Conservation (phyloP, 106 monocot species). For the Gastrodia elata region DNA sequence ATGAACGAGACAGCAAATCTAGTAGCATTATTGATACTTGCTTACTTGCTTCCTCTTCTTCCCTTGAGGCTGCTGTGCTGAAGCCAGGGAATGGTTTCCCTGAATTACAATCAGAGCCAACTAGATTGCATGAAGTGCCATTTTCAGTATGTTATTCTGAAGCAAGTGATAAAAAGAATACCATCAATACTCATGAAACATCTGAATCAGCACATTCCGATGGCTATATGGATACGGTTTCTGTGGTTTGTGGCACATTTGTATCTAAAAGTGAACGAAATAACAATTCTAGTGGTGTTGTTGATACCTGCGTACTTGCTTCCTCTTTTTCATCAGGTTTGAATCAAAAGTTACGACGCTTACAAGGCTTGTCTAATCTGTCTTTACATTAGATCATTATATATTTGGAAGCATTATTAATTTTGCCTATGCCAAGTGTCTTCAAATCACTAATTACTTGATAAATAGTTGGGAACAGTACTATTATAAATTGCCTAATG, state of each 20-base stretch:
- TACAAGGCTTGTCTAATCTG: background rate
- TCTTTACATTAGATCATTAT: background rate
- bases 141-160: background rate
- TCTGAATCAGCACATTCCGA: background rate
- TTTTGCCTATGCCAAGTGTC: background rate
- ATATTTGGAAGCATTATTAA: background rate
- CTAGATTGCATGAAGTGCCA: slow-evolving; percentile 1
- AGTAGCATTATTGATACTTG: background rate
- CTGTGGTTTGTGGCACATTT: background rate
- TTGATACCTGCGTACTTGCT: background rate
- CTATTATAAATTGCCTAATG: background rate
- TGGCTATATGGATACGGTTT: background rate
- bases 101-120: background rate
- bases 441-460: background rate
- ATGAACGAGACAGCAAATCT: background rate
- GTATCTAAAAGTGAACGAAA: background rate
- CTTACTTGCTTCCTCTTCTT: background rate
- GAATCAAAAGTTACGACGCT: background rate
- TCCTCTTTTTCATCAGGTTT: background rate
- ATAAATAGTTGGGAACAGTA: background rate
- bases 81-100: slow-evolving; percentile 11
- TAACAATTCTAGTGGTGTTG: background rate
- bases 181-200: background rate
- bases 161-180: background rate
- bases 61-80: background rate